Evolutionary conservation across 2,329 filamentous ascomycete genomes (phyloP).

Genomic region (Metarhizium guizhouense): DNA sequence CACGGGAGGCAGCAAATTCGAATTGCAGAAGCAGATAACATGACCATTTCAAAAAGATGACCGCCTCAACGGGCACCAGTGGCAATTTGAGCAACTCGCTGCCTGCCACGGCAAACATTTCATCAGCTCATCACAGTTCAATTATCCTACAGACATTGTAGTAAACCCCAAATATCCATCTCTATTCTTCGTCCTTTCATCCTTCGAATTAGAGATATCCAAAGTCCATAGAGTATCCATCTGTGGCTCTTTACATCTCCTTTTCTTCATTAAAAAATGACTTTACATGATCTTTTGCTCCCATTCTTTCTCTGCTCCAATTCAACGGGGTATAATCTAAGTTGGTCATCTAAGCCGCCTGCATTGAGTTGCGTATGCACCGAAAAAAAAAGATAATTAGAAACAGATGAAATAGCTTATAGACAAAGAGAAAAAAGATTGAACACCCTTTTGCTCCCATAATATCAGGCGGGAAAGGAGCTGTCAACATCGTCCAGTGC

Average conservation of each 20-base stretch:
- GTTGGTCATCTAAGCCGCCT: constrained; percentile 3
- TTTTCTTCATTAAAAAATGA: background rate
- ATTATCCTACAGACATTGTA: background rate
- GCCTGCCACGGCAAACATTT: background rate
- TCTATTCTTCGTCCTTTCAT: background rate
- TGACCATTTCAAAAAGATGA: no score
- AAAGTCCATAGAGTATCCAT: background rate
- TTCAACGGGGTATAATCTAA: constrained; percentile 9
- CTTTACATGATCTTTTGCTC: background rate
- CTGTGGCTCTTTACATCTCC: background rate
- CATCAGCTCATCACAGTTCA: background rate
- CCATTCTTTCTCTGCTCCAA: background rate
- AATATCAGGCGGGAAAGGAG: background rate
- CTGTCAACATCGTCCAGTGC: background rate
- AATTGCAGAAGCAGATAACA: no score
- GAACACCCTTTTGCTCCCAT: background rate
- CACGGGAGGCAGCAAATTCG: no score
- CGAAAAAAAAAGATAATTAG: background rate
- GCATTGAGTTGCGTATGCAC: background rate
- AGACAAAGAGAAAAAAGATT: background rate
- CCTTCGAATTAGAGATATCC: background rate
- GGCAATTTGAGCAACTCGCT: no score
- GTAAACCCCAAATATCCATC: background rate
- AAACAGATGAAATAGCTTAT: background rate
- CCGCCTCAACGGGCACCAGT: no score